Conservation (phyloP, 2,329 filamentous ascomycete genomes). For the Talaromyces islandicus region DNA sequence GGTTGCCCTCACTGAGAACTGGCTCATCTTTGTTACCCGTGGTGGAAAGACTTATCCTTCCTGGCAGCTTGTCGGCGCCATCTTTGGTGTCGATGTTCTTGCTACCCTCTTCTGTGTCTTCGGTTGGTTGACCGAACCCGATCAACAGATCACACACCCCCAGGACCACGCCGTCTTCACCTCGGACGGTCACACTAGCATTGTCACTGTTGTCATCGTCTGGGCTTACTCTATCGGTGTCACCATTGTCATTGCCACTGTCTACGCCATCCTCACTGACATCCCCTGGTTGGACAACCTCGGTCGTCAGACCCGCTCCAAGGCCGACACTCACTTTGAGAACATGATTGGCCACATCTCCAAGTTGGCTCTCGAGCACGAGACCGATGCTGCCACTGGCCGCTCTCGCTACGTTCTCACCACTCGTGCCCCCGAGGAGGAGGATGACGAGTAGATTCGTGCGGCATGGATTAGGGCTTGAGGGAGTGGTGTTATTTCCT, state of each 20-base stretch:
- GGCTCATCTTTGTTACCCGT: constrained; percentile 90
- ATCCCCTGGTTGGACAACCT: constrained; percentile 45
- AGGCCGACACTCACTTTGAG: constrained; percentile 49
- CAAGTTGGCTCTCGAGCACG: constrained; percentile 48
- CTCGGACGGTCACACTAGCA: constrained; percentile 49
- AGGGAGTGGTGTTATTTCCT: constrained; percentile 1
- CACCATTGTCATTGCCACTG: constrained; percentile 47
- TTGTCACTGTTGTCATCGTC: constrained; percentile 49
- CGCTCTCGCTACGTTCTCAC: constrained; percentile 40
- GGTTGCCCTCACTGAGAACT: constrained; percentile 83
- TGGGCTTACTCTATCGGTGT: constrained; percentile 50
- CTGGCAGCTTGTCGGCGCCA: constrained; percentile 63
- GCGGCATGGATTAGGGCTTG: constrained; percentile 5
- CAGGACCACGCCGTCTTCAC: constrained; percentile 27
- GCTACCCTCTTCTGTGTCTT: constrained; percentile 66
- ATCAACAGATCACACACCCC: constrained; percentile 26
- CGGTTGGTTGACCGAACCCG: constrained; percentile 61
- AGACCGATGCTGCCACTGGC: constrained; percentile 39
- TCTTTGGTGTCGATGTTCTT: constrained; percentile 61
- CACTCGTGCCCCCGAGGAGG: constrained; percentile 36
- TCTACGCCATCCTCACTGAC: constrained; percentile 45
- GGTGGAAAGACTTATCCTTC: constrained; percentile 64
- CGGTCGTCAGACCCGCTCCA: constrained; percentile 46
- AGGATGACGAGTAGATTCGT: constrained; percentile 37
- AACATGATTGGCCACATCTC: constrained; percentile 48